phyloP scores from a whole-genome alignment of 306 rosid species.

The Cicer arietinum region DNA sequence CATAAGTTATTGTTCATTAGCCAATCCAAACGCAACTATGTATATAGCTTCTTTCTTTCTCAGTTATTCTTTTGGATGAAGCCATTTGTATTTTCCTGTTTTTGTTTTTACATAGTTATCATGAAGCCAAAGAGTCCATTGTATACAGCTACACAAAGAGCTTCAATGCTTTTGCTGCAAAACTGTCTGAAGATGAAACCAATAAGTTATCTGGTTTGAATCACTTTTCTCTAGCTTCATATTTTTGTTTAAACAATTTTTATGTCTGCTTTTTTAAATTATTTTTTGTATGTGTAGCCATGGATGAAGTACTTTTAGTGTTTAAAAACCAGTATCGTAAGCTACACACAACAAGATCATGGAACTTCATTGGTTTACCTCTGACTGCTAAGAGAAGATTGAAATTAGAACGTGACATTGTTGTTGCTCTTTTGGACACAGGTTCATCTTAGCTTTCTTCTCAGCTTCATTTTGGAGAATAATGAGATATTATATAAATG shows the following conservation, averaged over 20 bases:
- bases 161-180: constrained; percentile 95
- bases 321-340: constrained; percentile 63
- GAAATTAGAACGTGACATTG: constrained; percentile 56
- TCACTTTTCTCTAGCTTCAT: constrained; percentile 8
- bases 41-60: neutral
- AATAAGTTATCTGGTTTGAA: constrained; percentile 58
- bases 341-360: constrained; percentile 88
- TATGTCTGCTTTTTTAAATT: neutral
- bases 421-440: constrained; percentile 83
- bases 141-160: constrained; percentile 78
- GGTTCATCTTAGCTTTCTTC: constrained; percentile 47
- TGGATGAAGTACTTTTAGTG: constrained; percentile 66
- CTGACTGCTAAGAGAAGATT: constrained; percentile 60
- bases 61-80: constrained; percentile 3
- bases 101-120: constrained; percentile 49
- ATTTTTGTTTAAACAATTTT: neutral
- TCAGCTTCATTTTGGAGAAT: constrained; percentile 9
- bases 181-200: constrained; percentile 71
- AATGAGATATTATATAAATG: neutral
- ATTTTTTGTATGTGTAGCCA: constrained; percentile 46
- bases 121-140: constrained; percentile 68
- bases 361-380: constrained; percentile 88
- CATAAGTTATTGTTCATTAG: too few species aligned
- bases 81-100: constrained; percentile 3
- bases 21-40: too few species aligned